A percentile compares a stretch with the other conserved stretches of the same genome.
Conservation (phyloP, 1,284 basidiomycete species). For the Rhodofomes roseus region DNA sequence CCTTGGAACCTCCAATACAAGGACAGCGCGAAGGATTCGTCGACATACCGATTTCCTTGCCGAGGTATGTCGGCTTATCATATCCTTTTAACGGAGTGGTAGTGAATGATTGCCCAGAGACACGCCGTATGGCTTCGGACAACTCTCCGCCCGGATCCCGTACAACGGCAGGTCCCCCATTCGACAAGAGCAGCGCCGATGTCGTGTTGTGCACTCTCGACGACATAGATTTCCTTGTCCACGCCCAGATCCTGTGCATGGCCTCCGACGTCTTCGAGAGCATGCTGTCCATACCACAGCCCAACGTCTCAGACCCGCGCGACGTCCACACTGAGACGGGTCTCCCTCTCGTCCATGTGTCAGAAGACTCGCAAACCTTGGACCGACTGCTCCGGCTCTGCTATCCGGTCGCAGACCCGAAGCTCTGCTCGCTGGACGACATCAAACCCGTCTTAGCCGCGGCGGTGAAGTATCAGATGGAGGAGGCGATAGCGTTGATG, state of each 20-base stretch:
- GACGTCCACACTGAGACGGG: not conserved
- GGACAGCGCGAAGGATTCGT: no score
- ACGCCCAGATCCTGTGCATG: slow-evolving; percentile 9
- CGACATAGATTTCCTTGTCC: slow-evolving; percentile 8
- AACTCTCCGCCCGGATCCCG: not conserved
- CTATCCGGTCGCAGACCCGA: slow-evolving; percentile 7
- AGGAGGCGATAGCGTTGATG: slow-evolving; percentile 3
- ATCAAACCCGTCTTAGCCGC: slow-evolving; percentile 5
- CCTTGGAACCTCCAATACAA: no score
- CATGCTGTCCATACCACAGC: slow-evolving; percentile 7
- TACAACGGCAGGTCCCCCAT: slow-evolving; percentile 5
- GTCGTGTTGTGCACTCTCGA: slow-evolving; percentile 12
- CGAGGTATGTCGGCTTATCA: not conserved
- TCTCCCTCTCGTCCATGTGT: not conserved
- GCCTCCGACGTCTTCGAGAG: slow-evolving; percentile 9
- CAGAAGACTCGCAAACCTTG: slow-evolving; percentile 2
- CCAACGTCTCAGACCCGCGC: not conserved
- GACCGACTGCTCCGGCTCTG: slow-evolving; percentile 5
- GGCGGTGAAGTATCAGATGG: slow-evolving; percentile 14
- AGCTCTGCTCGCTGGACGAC: not conserved
- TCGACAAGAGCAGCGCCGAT: slow-evolving; percentile 10
- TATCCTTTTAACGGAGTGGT: not conserved
- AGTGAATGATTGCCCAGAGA: no score
- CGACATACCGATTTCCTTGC: no score
- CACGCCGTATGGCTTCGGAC: not conserved